Percentiles rank a stretch among this genome's conserved stretches.
Conservation (phyloP, 441 rosid genomes). For the Arabidopsis hybrid region DNA sequence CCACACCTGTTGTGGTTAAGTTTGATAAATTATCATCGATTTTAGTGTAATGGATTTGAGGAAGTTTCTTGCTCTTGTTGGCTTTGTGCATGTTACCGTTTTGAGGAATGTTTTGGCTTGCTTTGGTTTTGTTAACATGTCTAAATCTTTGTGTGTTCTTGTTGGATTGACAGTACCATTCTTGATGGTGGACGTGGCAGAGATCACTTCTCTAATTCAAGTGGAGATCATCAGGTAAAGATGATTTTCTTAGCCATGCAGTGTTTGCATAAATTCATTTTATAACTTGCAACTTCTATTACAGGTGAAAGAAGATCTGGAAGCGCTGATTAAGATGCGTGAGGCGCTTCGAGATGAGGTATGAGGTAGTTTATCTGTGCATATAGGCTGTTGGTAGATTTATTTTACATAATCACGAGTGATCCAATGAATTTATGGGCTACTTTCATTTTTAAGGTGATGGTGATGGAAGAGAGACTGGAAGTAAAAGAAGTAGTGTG, state of each 20-base stretch:
- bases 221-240: constrained; percentile 62
- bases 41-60: constrained; percentile 4
- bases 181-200: constrained; percentile 50
- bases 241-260: constrained; percentile 9
- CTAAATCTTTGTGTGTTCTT: constrained; percentile 13
- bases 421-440: constrained; percentile 23
- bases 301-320: constrained; percentile 72
- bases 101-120: constrained; percentile 3
- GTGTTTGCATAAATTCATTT: constrained; percentile 8
- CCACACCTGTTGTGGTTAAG: constrained; percentile 6
- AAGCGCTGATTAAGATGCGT: constrained; percentile 53
- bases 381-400: constrained; percentile 6
- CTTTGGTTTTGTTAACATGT: not conserved
- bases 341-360: constrained; percentile 76
- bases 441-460: constrained; percentile 54
- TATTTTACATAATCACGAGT: not conserved
- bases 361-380: constrained; percentile 23
- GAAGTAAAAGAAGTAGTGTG: constrained; percentile 56
- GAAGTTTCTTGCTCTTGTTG: not conserved
- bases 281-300: not conserved
- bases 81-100: not conserved
- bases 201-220: constrained; percentile 61
- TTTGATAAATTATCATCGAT: not conserved
- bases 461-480: constrained; percentile 57
- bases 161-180: constrained; percentile 50